These are phyloP conservation scores for Curvularia verruculosa DNA, from an alignment of 2,329 filamentous ascomycete genomes.

Conservation along the genomic window DNA sequence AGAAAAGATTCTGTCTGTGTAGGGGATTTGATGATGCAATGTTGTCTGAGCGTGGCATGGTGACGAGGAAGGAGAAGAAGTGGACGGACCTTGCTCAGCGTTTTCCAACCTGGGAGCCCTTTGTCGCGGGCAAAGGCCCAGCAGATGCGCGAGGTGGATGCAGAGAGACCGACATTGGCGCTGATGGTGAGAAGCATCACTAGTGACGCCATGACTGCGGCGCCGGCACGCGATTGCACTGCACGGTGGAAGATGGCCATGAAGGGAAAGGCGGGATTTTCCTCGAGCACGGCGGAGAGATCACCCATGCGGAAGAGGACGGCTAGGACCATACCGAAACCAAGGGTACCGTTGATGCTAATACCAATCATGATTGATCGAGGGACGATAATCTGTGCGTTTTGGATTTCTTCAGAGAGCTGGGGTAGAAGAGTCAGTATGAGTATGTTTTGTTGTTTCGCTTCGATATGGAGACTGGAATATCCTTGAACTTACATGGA, in stretches of 20 bases:
- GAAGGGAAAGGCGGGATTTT: slow-evolving; percentile 52
- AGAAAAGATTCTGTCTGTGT: background rate
- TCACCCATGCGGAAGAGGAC: slow-evolving; percentile 44
- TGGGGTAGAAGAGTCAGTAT: slow-evolving; percentile 22
- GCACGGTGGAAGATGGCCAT: slow-evolving; percentile 56
- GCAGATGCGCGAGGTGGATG: slow-evolving; percentile 47
- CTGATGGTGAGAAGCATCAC: slow-evolving; percentile 42
- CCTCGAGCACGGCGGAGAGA: slow-evolving; percentile 36
- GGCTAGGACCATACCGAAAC: slow-evolving; percentile 40
- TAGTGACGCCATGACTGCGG: slow-evolving; percentile 53
- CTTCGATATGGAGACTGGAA: no score
- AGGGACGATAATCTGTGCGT: slow-evolving; percentile 40
- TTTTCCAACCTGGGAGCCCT: slow-evolving; percentile 48
- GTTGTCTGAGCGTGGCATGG: no score
- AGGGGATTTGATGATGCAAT: no score
- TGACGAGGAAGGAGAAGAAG: background rate
- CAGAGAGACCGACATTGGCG: slow-evolving; percentile 44
- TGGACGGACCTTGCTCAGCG: slow-evolving; percentile 19
- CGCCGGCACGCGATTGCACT: slow-evolving; percentile 40
- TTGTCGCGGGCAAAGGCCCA: slow-evolving; percentile 52
- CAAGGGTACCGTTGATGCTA: slow-evolving; percentile 48
- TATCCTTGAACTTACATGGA: slow-evolving; percentile 38
- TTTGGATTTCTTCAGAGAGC: slow-evolving; percentile 40
- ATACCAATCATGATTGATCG: slow-evolving; percentile 47
- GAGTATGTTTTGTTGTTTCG: background rate